These are phyloP conservation scores for Cairneyella variabilis DNA, from an alignment of 495 filamentous ascomycete species.

Conservation along the genomic window DNA sequence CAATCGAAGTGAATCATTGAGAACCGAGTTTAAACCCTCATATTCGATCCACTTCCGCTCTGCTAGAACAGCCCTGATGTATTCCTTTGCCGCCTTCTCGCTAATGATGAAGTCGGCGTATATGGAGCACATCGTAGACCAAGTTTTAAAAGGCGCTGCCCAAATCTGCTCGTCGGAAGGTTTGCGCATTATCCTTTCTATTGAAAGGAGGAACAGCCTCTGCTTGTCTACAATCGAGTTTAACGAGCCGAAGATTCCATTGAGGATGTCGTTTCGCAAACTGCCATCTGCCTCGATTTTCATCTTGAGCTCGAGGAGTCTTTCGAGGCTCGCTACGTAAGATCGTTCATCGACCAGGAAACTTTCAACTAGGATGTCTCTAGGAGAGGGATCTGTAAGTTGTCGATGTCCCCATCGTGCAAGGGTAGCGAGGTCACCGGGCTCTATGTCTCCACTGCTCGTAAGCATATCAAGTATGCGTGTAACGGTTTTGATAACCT, in stretches of 20 bases:
- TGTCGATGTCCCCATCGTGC: neutral
- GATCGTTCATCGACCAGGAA: neutral
- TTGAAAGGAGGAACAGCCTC: constrained; percentile 1
- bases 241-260: neutral
- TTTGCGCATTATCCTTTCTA: neutral
- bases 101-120: neutral
- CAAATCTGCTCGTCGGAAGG: neutral
- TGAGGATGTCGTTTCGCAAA: neutral
- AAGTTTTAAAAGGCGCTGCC: neutral
- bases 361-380: neutral
- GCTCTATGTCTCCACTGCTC: neutral
- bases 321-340: neutral
- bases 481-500: neutral
- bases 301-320: neutral
- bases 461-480: neutral
- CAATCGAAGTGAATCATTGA: neutral
- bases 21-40: neutral
- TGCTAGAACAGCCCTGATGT: neutral
- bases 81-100: neutral
- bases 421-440: neutral
- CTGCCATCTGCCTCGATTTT: neutral
- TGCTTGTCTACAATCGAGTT: neutral
- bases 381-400: neutral
- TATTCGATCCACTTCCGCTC: neutral
- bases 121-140: neutral